phyloP scores from a whole-genome alignment of 768 basidiomycete species.

The Auricularia heimuer region DNA sequence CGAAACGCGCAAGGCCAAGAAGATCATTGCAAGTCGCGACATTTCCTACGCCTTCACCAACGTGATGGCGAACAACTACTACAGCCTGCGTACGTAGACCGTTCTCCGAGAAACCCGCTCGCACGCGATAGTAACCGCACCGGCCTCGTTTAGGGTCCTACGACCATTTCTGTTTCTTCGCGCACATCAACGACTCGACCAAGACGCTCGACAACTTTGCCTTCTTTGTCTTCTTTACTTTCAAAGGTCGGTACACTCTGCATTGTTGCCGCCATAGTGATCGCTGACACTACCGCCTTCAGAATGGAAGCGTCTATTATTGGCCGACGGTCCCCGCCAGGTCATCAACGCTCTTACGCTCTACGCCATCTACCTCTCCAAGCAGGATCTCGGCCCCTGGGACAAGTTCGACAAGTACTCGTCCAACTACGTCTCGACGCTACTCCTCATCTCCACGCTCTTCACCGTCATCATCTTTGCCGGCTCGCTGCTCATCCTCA shows the following conservation, averaged over 20 bases:
- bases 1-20: constrained; percentile 84
- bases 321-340: constrained; percentile 96
- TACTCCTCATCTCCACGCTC: constrained; percentile 77
- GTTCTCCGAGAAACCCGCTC: not conserved
- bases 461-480: constrained; percentile 85
- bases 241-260: constrained; percentile 67
- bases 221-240: constrained; percentile 98
- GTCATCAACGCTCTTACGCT: constrained; percentile 96
- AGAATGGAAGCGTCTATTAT: constrained; percentile 81
- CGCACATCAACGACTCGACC: constrained; percentile 90
- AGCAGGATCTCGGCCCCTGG: constrained; percentile 40
- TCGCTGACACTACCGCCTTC: constrained; percentile 6
- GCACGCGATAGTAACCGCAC: constrained; percentile 4
- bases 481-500: constrained; percentile 71
- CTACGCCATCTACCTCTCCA: constrained; percentile 75
- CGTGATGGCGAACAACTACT: constrained; percentile 93
- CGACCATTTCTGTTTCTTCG: constrained; percentile 97
- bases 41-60: constrained; percentile 99
- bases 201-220: constrained; percentile 97
- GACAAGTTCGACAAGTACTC: constrained; percentile 76
- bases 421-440: constrained; percentile 69
- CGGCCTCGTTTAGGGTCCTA: constrained; percentile 58
- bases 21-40: constrained; percentile 90
- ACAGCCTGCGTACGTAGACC: constrained; percentile 69
- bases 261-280: not conserved